phyloP scores from a whole-genome alignment of 164 flowering plant species.

The Magnolia officinalis region DNA sequence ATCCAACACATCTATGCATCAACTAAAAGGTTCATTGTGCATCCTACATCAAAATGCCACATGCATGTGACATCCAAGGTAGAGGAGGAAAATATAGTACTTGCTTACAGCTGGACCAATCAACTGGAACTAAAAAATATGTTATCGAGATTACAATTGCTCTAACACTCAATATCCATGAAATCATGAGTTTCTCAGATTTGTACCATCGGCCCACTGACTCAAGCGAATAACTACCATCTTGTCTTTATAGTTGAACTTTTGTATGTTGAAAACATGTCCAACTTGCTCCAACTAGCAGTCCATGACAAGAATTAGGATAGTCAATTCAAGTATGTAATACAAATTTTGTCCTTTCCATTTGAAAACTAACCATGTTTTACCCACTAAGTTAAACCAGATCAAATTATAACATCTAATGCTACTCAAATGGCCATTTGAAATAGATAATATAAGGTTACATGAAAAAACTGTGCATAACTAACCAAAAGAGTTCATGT shows the following conservation, averaged over 20 bases:
- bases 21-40: too few species aligned
- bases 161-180: too few species aligned
- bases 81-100: not conserved
- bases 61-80: not conserved
- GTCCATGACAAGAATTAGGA: too few species aligned
- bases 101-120: not conserved
- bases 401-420: not conserved
- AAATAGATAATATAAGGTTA: not conserved
- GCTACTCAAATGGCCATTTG: not conserved
- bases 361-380: not conserved
- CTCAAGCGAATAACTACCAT: not conserved
- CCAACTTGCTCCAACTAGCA: not conserved
- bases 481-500: not conserved
- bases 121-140: too few species aligned
- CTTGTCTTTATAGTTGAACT: not conserved
- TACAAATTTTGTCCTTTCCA: not conserved
- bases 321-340: too few species aligned
- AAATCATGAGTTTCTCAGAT: too few species aligned
- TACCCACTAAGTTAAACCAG: not conserved
- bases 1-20: too few species aligned
- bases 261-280: not conserved
- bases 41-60: not conserved
- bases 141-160: too few species aligned
- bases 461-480: not conserved
- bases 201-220: too few species aligned